Evolutionary conservation across 1,284 basidiomycete species (phyloP).

Genomic region (Anthracocystis panici-leucophaei): DNA sequence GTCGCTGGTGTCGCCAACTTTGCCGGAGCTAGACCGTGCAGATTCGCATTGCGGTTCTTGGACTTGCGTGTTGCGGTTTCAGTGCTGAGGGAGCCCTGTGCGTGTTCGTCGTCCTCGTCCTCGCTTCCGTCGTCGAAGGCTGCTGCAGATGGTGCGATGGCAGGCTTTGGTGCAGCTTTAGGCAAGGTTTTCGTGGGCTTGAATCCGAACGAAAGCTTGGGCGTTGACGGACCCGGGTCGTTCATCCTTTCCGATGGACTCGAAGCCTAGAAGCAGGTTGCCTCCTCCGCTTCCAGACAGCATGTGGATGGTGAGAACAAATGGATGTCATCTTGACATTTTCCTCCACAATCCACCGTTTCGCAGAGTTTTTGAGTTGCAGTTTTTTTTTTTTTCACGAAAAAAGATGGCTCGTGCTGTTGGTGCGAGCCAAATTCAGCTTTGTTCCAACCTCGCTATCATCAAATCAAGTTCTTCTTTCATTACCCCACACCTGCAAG

Average conservation of each 20-base stretch:
- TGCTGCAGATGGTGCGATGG: constrained; percentile 20
- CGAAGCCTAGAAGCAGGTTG: background rate
- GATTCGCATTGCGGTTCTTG: constrained; percentile 4
- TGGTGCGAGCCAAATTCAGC: background rate
- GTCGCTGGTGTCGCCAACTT: constrained; percentile 51
- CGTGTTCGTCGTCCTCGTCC: constrained; percentile 23
- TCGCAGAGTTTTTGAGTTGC: background rate
- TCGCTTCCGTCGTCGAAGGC: constrained; percentile 46
- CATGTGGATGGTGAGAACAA: constrained; percentile 6
- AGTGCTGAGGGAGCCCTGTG: background rate
- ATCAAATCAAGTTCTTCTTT: background rate
- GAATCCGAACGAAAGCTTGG: constrained; percentile 55
- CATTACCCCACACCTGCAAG: constrained; percentile 6
- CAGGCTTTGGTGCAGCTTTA: constrained; percentile 9
- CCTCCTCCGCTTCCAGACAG: background rate
- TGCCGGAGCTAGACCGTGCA: constrained; percentile 18
- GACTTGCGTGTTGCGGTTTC: constrained; percentile 1
- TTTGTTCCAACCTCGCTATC: background rate
- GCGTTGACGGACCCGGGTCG: constrained; percentile 11
- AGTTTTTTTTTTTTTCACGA: background rate
- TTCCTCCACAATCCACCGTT: constrained; percentile 1
- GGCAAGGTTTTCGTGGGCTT: constrained; percentile 22
- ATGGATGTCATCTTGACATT: background rate
- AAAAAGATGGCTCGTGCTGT: constrained; percentile 7
- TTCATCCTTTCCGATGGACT: constrained; percentile 8